These are phyloP conservation scores for Penicillium sp. DNA, from an alignment of 2,329 filamentous ascomycete species.

Conservation along the genomic window DNA sequence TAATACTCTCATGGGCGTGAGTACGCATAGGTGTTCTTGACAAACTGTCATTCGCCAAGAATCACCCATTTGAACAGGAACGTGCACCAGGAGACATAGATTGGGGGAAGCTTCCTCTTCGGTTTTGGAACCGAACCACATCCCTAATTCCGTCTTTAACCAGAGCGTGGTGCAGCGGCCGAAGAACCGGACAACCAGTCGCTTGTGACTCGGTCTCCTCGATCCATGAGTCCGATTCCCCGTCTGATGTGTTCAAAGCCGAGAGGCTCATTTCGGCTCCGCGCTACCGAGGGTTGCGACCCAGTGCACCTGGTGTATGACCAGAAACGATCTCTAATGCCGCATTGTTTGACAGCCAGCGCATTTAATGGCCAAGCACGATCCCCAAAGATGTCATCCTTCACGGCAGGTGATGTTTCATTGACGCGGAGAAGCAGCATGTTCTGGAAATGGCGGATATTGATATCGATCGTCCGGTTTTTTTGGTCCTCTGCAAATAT, in stretches of 20 bases:
- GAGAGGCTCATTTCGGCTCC: constrained; percentile 43
- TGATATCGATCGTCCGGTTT: constrained; percentile 56
- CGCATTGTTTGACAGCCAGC: constrained; percentile 35
- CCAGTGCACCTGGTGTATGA: constrained; percentile 63
- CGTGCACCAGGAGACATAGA: too few species aligned
- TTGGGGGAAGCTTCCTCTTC: too few species aligned
- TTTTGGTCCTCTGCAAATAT: constrained; percentile 53
- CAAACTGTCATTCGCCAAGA: too few species aligned
- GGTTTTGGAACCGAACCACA: too few species aligned
- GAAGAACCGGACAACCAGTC: constrained; percentile 30
- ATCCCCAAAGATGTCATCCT: constrained; percentile 33
- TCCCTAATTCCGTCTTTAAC: too few species aligned
- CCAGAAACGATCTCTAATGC: constrained; percentile 57
- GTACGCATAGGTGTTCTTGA: too few species aligned
- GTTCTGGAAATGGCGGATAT: constrained; percentile 64
- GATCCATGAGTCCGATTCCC: constrained; percentile 43
- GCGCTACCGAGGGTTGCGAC: constrained; percentile 56
- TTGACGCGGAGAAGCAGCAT: constrained; percentile 55
- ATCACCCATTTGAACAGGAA: too few species aligned
- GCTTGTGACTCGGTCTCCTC: constrained; percentile 41
- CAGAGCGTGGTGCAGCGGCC: too few species aligned
- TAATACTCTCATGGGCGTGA: too few species aligned
- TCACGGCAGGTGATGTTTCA: constrained; percentile 32
- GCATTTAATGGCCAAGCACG: constrained; percentile 35
- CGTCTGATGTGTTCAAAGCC: constrained; percentile 41